Base-by-base conservation (phyloP, 768 basidiomycete species). In the Leccinum subtestaceum region DNA sequence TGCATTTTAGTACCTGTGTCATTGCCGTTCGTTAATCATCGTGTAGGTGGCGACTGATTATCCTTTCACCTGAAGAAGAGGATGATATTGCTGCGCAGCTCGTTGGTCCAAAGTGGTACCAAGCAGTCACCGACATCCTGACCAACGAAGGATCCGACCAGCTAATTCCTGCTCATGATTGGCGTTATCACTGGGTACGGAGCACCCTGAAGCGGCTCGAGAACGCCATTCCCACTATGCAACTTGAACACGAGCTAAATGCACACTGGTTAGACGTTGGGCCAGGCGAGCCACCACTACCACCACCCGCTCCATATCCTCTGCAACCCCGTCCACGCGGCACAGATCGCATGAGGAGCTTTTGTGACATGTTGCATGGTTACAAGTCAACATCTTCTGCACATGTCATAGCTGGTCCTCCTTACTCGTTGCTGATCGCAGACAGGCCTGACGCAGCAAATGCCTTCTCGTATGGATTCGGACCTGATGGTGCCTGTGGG, bases 391-490 rank as follows among this genome's bases (percentile, higher is more conserved):
- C 73, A 11, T 73, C 78, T 12, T 74, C 78, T 21, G 78, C 85
- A 4, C 86, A 88, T 60, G 71, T 78, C 21, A 81, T 88, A 48
- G 77, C 89, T 10, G 93, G 93, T 0, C 91, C 93, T 29, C 94
- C 94, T 0, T 98, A 95, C 70, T 90, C 92, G 34, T 76, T 99
- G 6, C 80, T 99, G 47, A 72, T 99, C n/a, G 84, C 96, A 49
- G 92, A 98, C 53, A 86, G 87, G 60, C 87, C 92, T 1, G 88
- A 91, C 59, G 79, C 85, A 2, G 81, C 84, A 9, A 99, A 98
- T 67, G 96, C 97, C 1, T 97, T 99, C 72, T 92, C 90, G 1
- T 98, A 95, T 69, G 96, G 96, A 2, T 98, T 98, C 64, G 93
- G 93, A 12, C 89, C 92, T 3, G 85, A 94, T 66, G 90, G 92